Percentiles rank a stretch among this genome's conserved stretches.
These are phyloP conservation scores for Brasilioporus rufonigricans DNA, from an alignment of 768 basidiomycete genomes.

Conservation along the genomic window DNA sequence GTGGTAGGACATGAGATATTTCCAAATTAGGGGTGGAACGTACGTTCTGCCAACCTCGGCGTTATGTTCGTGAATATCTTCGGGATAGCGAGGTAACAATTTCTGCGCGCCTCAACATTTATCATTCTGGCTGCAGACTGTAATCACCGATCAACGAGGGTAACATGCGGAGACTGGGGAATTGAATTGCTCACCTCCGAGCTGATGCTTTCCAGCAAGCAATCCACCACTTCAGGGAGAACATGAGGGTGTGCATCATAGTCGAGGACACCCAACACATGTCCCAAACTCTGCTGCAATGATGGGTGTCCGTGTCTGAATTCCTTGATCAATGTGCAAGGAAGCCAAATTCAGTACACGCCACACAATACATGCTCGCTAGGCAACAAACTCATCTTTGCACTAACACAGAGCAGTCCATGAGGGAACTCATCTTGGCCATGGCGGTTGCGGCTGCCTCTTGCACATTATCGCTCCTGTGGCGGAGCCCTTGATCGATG, in stretches of 20 bases:
- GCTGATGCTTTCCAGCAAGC: conserved; percentile 60
- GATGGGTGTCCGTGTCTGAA: conserved; percentile 48
- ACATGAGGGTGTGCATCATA: conserved; percentile 57
- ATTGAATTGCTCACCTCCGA: conserved; percentile 42
- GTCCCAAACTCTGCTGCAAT: conserved; percentile 72
- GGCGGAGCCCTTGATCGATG: conserved; percentile 70
- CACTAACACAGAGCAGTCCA: conserved; percentile 62
- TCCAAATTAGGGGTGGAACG: conserved; percentile 24
- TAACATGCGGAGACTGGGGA: conserved; percentile 22
- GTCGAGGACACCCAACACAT: conserved; percentile 64
- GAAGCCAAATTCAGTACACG: conserved; percentile 16
- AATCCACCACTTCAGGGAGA: conserved; percentile 51
- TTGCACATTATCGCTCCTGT: conserved; percentile 62
- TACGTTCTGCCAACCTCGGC: conserved; percentile 45
- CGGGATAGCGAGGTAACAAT: conserved; percentile 46
- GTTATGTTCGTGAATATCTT: conserved; percentile 46
- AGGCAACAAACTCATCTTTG: conserved; percentile 61
- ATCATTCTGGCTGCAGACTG: conserved; percentile 35
- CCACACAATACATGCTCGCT: conserved; percentile 5
- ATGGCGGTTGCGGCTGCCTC: conserved; percentile 73
- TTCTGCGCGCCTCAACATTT: conserved; percentile 60
- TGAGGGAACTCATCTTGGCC: conserved; percentile 63
- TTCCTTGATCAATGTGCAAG: conserved; percentile 62
- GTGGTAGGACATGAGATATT: conserved; percentile 9
- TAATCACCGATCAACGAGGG: conserved; percentile 20